Evolutionary conservation across 2,329 filamentous ascomycete genomes (phyloP).

Genomic region (Pseudopyrenochaeta lycopersici): DNA sequence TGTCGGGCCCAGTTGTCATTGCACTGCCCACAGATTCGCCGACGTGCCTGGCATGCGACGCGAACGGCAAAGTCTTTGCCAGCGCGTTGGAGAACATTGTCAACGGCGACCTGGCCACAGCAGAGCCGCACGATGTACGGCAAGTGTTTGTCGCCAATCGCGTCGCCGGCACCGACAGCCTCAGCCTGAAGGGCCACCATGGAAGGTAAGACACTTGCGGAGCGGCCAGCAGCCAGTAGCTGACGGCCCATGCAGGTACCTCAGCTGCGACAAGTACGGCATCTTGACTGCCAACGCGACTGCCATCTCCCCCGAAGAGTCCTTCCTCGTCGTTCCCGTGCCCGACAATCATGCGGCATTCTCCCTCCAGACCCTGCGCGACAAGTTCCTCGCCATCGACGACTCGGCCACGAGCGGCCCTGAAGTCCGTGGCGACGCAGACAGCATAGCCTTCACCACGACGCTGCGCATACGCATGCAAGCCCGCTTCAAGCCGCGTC

Average conservation of each 20-base stretch:
- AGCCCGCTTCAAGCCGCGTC: constrained; percentile 86
- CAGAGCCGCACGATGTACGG: constrained; percentile 93
- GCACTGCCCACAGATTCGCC: constrained; percentile 79
- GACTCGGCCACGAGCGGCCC: constrained; percentile 52
- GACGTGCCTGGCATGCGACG: constrained; percentile 83
- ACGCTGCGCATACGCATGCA: constrained; percentile 90
- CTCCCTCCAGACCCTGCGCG: constrained; percentile 75
- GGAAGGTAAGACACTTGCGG: constrained; percentile 68
- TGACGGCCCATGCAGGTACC: constrained; percentile 66
- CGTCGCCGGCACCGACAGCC: constrained; percentile 81
- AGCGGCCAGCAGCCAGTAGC: not conserved
- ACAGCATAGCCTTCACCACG: constrained; percentile 72
- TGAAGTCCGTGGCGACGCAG: constrained; percentile 80
- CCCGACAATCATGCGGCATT: constrained; percentile 75
- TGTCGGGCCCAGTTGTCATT: constrained; percentile 83
- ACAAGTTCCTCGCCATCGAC: constrained; percentile 73
- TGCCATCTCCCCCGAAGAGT: constrained; percentile 84
- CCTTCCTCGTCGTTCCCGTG: constrained; percentile 72
- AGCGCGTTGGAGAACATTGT: constrained; percentile 86
- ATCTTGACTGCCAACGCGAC: constrained; percentile 78
- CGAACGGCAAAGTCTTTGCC: constrained; percentile 85
- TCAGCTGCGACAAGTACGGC: constrained; percentile 86
- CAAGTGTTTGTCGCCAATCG: constrained; percentile 94
- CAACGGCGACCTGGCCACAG: constrained; percentile 80
- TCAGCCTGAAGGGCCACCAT: constrained; percentile 90